phyloP scores from a whole-genome alignment of 2,329 filamentous ascomycete species.

The Aspergillus puulaauensis region DNA sequence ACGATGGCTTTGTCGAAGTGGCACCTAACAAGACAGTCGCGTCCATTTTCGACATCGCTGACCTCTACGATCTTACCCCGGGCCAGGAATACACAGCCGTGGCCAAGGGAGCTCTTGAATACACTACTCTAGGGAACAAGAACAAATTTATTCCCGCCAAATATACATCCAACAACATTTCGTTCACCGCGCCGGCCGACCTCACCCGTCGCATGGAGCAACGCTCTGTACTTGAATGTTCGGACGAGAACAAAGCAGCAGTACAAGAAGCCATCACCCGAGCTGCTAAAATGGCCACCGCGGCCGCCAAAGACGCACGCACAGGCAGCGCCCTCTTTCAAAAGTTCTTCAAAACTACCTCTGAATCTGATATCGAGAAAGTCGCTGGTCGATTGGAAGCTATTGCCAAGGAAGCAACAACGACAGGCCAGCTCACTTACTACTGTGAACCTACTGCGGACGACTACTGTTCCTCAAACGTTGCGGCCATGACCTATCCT shows the following conservation, averaged over 20 bases:
- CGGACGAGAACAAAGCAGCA: constrained; percentile 10
- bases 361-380: constrained; percentile 4
- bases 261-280: constrained; percentile 12
- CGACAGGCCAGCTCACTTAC: constrained; percentile 14
- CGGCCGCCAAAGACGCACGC: constrained; percentile 13
- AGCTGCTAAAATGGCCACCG: constrained; percentile 15
- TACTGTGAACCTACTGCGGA: constrained; percentile 14
- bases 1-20: constrained; percentile 14
- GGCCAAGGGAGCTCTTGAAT: constrained; percentile 13
- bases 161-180: constrained; percentile 15
- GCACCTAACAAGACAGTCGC: constrained; percentile 15
- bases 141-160: constrained; percentile 6
- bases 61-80: constrained; percentile 13
- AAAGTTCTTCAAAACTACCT: constrained; percentile 18
- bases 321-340: constrained; percentile 10
- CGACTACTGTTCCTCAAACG: constrained; percentile 17
- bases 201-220: neutral
- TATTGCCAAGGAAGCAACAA: constrained; percentile 15
- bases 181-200: constrained; percentile 8
- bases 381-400: constrained; percentile 16
- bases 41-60: constrained; percentile 15
- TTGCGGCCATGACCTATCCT: constrained; percentile 18
- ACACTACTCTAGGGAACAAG: constrained; percentile 3
- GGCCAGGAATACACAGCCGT: constrained; percentile 13
- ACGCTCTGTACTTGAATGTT: constrained; percentile 15